Evolutionary conservation across 2,329 filamentous ascomycete species (phyloP).

Genomic region (Metarhizium guizhouense): DNA sequence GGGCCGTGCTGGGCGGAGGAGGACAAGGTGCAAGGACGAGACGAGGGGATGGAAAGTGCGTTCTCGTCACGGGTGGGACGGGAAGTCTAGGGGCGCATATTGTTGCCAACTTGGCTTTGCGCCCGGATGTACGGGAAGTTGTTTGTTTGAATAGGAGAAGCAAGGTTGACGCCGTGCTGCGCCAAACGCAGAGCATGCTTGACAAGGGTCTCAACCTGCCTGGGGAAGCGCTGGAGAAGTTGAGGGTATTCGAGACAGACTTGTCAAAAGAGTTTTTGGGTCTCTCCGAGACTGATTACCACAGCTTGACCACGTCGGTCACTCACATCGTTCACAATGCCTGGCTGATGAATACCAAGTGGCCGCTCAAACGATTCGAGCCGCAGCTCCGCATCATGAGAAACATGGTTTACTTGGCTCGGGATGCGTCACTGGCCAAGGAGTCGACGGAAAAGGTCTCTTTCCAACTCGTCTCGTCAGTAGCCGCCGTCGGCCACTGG

Average conservation of each 20-base stretch:
- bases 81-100: conserved; percentile 30
- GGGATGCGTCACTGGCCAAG: conserved; percentile 16
- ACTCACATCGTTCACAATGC: conserved; percentile 44
- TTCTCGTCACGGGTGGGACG: conserved; percentile 30
- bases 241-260: background rate
- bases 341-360: conserved; percentile 35
- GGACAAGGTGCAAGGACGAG: background rate
- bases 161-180: background rate
- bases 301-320: conserved; percentile 12
- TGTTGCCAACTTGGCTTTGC: conserved; percentile 17
- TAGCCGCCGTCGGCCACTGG: conserved; percentile 19
- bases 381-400: conserved; percentile 34
- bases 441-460: background rate
- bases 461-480: background rate
- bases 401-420: conserved; percentile 36
- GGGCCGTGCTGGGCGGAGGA: no score
- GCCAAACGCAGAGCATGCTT: background rate
- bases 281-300: background rate
- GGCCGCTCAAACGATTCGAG: conserved; percentile 28
- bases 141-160: conserved; percentile 37
- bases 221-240: background rate
- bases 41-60: background rate
- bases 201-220: background rate
- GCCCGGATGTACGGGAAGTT: conserved; percentile 17
- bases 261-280: background rate